A percentile compares a stretch with the other conserved stretches of the same genome.
Conservation (phyloP, 257 asterid genomes). For the Fraxinus anomala region DNA sequence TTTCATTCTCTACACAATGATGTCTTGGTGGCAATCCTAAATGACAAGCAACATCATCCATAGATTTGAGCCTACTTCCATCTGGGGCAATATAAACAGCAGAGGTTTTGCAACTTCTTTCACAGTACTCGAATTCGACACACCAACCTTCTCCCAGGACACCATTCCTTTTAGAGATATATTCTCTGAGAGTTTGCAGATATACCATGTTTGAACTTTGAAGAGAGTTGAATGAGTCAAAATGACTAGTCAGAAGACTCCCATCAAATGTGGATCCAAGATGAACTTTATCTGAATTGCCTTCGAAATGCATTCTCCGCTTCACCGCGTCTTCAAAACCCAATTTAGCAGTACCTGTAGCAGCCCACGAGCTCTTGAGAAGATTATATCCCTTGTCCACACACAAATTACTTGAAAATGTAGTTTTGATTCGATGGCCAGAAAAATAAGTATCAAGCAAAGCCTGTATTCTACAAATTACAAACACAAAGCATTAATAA, state of each 20-base stretch:
- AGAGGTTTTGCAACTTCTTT: constrained; percentile 52
- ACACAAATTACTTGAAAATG: constrained; percentile 37
- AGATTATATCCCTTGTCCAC: constrained; percentile 37
- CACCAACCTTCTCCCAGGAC: constrained; percentile 76
- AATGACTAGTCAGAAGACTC: constrained; percentile 34
- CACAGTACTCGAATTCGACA: constrained; percentile 71
- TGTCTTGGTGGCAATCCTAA: constrained; percentile 54
- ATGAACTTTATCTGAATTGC: constrained; percentile 27
- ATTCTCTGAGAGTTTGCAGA: constrained; percentile 66
- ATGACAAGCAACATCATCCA: constrained; percentile 77
- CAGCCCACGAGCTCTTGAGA: constrained; percentile 38
- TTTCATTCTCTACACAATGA: constrained; percentile 42
- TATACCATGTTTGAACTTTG: constrained; percentile 53
- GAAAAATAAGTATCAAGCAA: constrained; percentile 38
- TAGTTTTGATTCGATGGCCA: constrained; percentile 35
- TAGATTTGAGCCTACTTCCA: constrained; percentile 67
- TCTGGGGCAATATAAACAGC: constrained; percentile 72
- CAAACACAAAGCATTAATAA: constrained; percentile 23
- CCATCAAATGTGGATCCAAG: constrained; percentile 38
- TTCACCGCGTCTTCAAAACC: background rate
- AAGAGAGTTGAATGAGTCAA: constrained; percentile 33
- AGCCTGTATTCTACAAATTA: constrained; percentile 56
- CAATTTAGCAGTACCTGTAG: constrained; percentile 2
- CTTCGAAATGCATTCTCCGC: constrained; percentile 34
- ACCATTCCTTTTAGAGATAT: constrained; percentile 69